Conservation (phyloP, 208 protist species). For the Acanthamoeba royreba region DNA sequence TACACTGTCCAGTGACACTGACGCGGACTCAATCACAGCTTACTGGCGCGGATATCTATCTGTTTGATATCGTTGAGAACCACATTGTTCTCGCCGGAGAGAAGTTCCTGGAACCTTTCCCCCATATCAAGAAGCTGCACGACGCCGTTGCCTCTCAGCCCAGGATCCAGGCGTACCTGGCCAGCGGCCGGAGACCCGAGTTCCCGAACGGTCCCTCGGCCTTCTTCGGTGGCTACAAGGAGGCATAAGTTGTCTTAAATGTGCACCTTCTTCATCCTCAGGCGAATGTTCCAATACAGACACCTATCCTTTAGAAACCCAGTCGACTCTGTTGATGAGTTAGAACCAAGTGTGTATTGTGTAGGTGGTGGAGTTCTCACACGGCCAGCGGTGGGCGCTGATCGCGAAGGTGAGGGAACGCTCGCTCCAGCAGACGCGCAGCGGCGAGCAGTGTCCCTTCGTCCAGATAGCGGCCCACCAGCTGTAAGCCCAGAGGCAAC, state of each 20-base stretch:
- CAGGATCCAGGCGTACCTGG: neutral
- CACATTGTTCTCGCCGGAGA: neutral
- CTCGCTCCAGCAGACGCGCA: neutral
- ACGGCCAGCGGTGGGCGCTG: neutral
- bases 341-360: neutral
- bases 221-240: neutral
- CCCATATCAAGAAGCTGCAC: neutral
- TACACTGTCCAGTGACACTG: too few species aligned
- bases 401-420: neutral
- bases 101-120: neutral
- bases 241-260: too few species aligned
- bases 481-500: conserved; percentile 43
- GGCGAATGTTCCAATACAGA: too few species aligned
- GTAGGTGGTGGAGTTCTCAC: neutral
- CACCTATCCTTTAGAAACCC: too few species aligned
- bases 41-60: neutral
- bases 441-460: conserved; percentile 36
- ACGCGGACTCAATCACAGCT: too few species aligned
- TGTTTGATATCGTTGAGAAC: neutral
- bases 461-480: conserved; percentile 28
- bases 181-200: neutral
- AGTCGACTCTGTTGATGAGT: too few species aligned
- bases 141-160: neutral
- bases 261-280: too few species aligned
- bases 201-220: neutral